Base-by-base conservation (phyloP, 306 rosid genomes). In the Fragaria iinumae region DNA sequence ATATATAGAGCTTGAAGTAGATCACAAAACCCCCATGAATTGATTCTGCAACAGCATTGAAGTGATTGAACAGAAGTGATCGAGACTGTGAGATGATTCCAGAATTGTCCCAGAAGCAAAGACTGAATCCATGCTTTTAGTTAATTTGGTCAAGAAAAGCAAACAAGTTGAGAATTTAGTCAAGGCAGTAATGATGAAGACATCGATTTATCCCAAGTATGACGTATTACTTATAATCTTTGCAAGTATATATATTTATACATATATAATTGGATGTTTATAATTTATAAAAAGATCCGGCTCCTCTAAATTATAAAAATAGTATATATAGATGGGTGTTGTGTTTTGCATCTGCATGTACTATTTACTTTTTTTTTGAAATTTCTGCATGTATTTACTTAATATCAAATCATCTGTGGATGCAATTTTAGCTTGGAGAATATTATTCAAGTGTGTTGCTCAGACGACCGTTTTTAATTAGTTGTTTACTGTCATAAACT, bases 141-240 rank as follows among this genome's bases (percentile, higher is more conserved):
- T 67, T 77, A 43, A 84, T 82, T 84, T 84, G 88, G 90, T 85
- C 68, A 82, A 78, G 80, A 79, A 89, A 82, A 76, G 50, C 38
- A 32, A 41, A 79, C 76, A 74, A 86, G 86, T 79, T 66, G 83
- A 78, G 71, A 73, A 12, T 67, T 67, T 81, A 74, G 83, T 81
- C 88, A 81, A 81, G 50, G 39, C 16, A 67, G 14, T 36, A 80
- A 80, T 84, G 52, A 47, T 47, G 74, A 63, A 41, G 67, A 56
- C 72, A 44, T 64, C 50, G 69, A 71, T 76, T 17, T 73, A 65
- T 77, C 21, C 59, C 4, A 57, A 57, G 16, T 49, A 49, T 2
- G 49, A 48, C 23, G 59, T 50, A 17, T 8, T 41, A 41, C 41
- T 20, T 20, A 5, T 17, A 50, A 21, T 56, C 25, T 21, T n/a